phyloP scores from a whole-genome alignment of 352 stramenopile species.

The Globisporangium yorkense region DNA sequence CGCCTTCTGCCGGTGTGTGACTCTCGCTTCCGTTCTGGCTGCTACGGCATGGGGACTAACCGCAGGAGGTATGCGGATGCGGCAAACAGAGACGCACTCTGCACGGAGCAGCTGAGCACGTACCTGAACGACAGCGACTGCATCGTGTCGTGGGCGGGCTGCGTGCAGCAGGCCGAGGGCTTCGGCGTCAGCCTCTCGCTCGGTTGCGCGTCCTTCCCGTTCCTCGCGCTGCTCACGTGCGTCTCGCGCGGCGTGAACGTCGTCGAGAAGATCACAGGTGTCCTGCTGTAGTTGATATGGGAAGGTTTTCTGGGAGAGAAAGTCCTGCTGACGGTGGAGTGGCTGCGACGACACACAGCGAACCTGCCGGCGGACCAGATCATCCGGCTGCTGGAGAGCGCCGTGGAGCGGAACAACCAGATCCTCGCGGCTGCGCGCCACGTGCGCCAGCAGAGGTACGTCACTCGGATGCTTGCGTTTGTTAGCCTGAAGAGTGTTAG shows the following conservation, averaged over 20 bases:
- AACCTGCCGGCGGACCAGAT: conserved; percentile 53
- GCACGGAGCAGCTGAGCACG: conserved; percentile 57
- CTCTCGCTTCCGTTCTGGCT: too few relatives aligned
- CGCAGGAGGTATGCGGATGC: background rate
- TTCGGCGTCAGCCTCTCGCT: conserved; percentile 81
- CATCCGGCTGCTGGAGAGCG: conserved; percentile 49
- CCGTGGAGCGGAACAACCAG: conserved; percentile 71
- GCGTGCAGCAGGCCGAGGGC: conserved; percentile 70
- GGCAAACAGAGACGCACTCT: conserved; percentile 43
- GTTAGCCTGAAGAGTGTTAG: background rate
- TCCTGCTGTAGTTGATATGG: background rate
- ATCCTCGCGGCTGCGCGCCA: conserved; percentile 63
- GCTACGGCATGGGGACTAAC: too few relatives aligned
- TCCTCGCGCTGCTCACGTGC: conserved; percentile 73
- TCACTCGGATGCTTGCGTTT: background rate
- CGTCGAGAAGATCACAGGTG: conserved; percentile 82
- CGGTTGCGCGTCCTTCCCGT: conserved; percentile 77
- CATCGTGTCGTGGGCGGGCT: conserved; percentile 79
- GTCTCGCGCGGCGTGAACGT: conserved; percentile 74
- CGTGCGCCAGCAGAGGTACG: conserved; percentile 55
- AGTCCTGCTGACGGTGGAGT: too few relatives aligned
- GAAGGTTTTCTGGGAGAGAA: background rate
- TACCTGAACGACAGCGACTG: conserved; percentile 80
- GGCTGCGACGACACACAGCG: conserved; percentile 18
- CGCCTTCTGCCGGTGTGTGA: conserved; percentile 52